Evolutionary conservation across 1,139 yeast genomes (phyloP).

Genomic region (Saccharomycopsis phalli): DNA sequence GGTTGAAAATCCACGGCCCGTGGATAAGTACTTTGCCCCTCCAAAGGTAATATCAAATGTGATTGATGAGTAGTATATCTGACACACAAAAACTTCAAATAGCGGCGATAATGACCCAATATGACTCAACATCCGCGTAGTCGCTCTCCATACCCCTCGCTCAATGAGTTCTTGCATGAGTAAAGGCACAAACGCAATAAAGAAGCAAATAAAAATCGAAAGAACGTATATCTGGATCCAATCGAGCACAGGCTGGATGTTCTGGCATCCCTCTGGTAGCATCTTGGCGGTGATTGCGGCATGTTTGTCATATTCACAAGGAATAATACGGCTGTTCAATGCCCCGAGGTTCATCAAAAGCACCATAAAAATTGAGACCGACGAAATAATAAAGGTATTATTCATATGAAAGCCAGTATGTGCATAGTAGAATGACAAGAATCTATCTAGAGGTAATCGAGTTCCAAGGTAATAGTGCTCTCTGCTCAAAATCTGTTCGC

Average conservation of each 20-base stretch:
- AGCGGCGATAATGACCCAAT: constrained; percentile 57
- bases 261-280: constrained; percentile 57
- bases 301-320: constrained; percentile 54
- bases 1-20: constrained; percentile 71
- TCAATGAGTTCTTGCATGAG: constrained; percentile 65
- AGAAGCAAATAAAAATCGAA: constrained; percentile 66
- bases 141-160: constrained; percentile 64
- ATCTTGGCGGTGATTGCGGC: constrained; percentile 52
- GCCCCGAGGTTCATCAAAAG: constrained; percentile 59
- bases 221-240: constrained; percentile 71
- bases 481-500: constrained; percentile 69
- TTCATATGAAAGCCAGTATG: constrained; percentile 73
- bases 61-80: constrained; percentile 58
- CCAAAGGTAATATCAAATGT: constrained; percentile 62
- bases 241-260: constrained; percentile 55
- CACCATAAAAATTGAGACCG: constrained; percentile 56
- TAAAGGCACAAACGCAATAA: constrained; percentile 63
- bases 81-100: constrained; percentile 69
- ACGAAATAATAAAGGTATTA: constrained; percentile 58
- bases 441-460: constrained; percentile 62
- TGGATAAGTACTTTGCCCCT: constrained; percentile 70
- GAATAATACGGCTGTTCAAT: constrained; percentile 55
- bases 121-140: constrained; percentile 56
- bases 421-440: constrained; percentile 68
- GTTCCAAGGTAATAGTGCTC: constrained; percentile 68